A percentile compares a stretch with the other conserved stretches of the same genome.
Evolutionary conservation across 1,284 basidiomycete species (phyloP).

Genomic region (Cerioporus squamosus): DNA sequence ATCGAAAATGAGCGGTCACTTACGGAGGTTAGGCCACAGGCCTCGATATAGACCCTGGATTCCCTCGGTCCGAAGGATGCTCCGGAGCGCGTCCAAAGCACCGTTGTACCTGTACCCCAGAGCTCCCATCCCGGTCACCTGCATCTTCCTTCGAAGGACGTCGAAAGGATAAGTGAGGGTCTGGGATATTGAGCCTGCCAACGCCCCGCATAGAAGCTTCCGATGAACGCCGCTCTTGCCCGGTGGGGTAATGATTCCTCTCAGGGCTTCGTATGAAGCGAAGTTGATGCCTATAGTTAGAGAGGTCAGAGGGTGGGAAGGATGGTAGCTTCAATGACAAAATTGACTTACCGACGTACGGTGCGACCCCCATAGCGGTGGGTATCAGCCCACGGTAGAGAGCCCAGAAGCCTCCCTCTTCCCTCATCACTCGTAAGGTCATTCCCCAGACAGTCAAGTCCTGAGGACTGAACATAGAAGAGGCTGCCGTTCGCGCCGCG

Average conservation of each 20-base stretch:
- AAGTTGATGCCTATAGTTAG: constrained; percentile 74
- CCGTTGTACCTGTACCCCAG: constrained; percentile 75
- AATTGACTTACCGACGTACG: constrained; percentile 65
- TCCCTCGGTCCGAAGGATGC: constrained; percentile 79
- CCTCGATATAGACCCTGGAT: constrained; percentile 82
- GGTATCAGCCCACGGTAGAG: constrained; percentile 89
- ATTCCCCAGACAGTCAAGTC: constrained; percentile 87
- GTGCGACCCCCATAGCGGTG: constrained; percentile 91
- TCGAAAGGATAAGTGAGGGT: constrained; percentile 97
- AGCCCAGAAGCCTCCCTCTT: constrained; percentile 88
- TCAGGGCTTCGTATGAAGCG: constrained; percentile 76
- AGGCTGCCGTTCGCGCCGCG: constrained; percentile 28
- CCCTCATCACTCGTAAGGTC: constrained; percentile 87
- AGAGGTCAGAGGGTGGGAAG: constrained; percentile 10
- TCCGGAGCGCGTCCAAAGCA: constrained; percentile 75
- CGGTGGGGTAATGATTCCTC: constrained; percentile 76
- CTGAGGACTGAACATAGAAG: constrained; percentile 46
- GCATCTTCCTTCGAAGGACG: constrained; percentile 93
- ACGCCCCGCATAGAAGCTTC: constrained; percentile 77
- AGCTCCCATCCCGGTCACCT: constrained; percentile 86
- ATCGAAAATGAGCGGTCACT: constrained; percentile 42
- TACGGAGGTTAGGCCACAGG: constrained; percentile 90
- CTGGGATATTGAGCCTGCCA: constrained; percentile 87
- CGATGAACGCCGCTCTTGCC: constrained; percentile 66
- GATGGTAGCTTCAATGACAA: background rate